Evolutionary conservation across 1,284 basidiomycete species (phyloP).

Genomic region (Phellopilus nigrolimitatus): DNA sequence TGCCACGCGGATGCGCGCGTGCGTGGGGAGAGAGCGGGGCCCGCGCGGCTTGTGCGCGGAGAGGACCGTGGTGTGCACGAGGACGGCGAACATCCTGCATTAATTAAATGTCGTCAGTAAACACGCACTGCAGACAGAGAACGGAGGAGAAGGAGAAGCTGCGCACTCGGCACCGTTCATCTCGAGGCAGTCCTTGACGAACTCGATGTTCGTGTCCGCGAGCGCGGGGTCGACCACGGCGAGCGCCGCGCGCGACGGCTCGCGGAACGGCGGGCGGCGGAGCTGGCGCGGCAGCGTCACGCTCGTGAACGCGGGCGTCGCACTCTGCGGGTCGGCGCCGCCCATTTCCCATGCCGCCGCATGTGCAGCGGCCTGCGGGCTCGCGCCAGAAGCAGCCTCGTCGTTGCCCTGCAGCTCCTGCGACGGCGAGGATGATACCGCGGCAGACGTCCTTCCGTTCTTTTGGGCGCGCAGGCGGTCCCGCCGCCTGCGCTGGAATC

Average conservation of each 20-base stretch:
- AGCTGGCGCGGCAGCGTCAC: conserved; percentile 32
- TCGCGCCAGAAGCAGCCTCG: too few relatives aligned
- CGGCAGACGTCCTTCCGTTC: not conserved
- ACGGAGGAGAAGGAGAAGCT: not conserved
- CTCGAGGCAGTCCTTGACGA: conserved; percentile 35
- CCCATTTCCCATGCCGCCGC: conserved; percentile 6
- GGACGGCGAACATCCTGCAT: conserved; percentile 6
- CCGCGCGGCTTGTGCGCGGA: conserved; percentile 10
- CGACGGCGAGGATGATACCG: not conserved
- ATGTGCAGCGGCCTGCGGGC: not conserved
- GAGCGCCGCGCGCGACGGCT: conserved; percentile 28
- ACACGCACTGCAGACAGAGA: not conserved
- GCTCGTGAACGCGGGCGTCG: conserved; percentile 2
- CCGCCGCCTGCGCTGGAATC: not conserved
- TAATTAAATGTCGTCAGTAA: too few relatives aligned
- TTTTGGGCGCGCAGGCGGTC: not conserved
- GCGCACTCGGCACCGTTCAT: conserved; percentile 34
- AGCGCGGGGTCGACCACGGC: conserved; percentile 32
- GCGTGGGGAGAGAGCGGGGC: conserved; percentile 3
- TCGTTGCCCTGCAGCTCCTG: too few relatives aligned
- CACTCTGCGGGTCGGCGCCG: not conserved
- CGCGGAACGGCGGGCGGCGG: conserved; percentile 28
- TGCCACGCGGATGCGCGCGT: conserved; percentile 6
- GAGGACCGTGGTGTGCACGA: conserved; percentile 11
- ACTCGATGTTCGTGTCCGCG: conserved; percentile 30